Base-by-base conservation (phyloP, 768 basidiomycete genomes). In the Solioccasus polychromus region DNA sequence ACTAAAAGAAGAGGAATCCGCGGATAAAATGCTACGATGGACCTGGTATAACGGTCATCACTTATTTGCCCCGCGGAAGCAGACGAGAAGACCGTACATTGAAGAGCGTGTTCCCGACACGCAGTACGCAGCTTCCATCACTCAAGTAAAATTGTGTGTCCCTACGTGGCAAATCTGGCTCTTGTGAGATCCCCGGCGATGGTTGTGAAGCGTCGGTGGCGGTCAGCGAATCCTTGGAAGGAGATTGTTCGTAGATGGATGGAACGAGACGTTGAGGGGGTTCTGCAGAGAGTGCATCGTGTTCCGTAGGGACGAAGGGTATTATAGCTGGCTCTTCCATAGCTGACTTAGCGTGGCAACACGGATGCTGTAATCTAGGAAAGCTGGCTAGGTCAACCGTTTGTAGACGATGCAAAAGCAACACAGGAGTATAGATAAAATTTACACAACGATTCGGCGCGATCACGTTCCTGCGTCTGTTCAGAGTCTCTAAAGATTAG, bases 51-150 rank as follows among this genome's bases (percentile, higher is more conserved):
- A 12, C 17, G 18, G 39, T 48, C 22, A 49, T 39, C n/a, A n/a
- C n/a, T 51, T 42, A 38, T 4, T 19, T 5, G 12, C n/a, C 31
- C 30, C 25, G 23, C 26, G 44, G 17, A 29, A 44, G 29, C 24
- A 29, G n/a, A 36, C n/a, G 17, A 30, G 39, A 40, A 45, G 36
- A 42, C 65, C 76, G 25, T 51, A 84, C 85, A 57, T 84, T 86
- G 66, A 88, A 88, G 45, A 88, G 61, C 9, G 76, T 79, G 54
- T 81, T 74, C 47, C 77, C 74, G 11, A 88, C 78, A 25, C 77
- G 69, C 35, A 88, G 59, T 15, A 86, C 70, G 52, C 81, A 85
- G 54, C 83, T 85, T 35, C 85, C 86, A 53, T 86, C 83, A 28
- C 75, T 68, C 48, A 84, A 71, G 59, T 87, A 88, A 55, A 76